A percentile compares a stretch with the other conserved stretches of the same genome.
These are phyloP conservation scores for Austroboletus novae-zelandiae DNA, from an alignment of 1,284 basidiomycete genomes.

Conservation along the genomic window DNA sequence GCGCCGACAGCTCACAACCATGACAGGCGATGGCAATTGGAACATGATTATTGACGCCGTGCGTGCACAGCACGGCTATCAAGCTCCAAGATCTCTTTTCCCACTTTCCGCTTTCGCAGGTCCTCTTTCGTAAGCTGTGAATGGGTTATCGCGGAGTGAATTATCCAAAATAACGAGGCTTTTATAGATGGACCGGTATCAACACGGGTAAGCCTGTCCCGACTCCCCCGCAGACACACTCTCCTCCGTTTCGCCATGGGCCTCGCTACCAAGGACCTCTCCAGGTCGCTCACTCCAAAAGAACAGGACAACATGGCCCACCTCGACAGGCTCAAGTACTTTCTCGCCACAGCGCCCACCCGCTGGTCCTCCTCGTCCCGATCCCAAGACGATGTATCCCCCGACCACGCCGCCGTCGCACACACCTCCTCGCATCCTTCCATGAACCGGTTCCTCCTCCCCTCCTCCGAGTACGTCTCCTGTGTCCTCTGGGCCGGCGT, in stretches of 20 bases:
- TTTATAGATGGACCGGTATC: constrained; percentile 26
- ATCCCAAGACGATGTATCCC: constrained; percentile 19
- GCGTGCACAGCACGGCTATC: constrained; percentile 33
- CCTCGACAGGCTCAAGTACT: constrained; percentile 79
- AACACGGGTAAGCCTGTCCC: constrained; percentile 16
- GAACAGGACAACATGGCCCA: constrained; percentile 70
- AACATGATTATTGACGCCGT: constrained; percentile 25
- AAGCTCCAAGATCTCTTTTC: constrained; percentile 26
- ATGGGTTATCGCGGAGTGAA: constrained; percentile 25
- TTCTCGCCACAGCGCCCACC: constrained; percentile 82
- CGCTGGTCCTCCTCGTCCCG: constrained; percentile 49
- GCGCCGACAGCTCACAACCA: constrained; percentile 31
- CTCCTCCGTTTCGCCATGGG: constrained; percentile 24
- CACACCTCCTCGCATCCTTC: constrained; percentile 55
- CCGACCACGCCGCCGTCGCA: constrained; percentile 16
- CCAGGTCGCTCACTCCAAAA: constrained; percentile 51
- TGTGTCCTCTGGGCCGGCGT: constrained; percentile 88
- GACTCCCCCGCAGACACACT: constrained; percentile 9
- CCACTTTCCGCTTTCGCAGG: constrained; percentile 16
- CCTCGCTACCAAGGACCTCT: constrained; percentile 29
- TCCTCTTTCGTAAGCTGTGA: constrained; percentile 19
- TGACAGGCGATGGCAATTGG: constrained; percentile 30
- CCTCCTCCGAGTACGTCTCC: constrained; percentile 82
- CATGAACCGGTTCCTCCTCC: constrained; percentile 80
- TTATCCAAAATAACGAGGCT: constrained; percentile 20